These are phyloP conservation scores for Hyaloscypha variabilis DNA, from an alignment of 495 filamentous ascomycete genomes.

Conservation along the genomic window DNA sequence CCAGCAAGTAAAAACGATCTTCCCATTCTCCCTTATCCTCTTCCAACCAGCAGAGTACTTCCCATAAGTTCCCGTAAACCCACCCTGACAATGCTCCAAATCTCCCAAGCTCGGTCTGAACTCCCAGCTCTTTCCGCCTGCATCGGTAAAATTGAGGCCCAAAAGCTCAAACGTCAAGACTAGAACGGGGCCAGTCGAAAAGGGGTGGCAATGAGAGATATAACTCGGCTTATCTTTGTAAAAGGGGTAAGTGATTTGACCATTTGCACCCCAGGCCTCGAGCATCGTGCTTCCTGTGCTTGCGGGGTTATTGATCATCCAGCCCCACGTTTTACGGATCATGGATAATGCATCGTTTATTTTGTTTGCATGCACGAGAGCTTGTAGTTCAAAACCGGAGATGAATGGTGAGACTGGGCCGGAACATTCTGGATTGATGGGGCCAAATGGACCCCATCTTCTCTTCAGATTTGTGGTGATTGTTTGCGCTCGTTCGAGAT, in stretches of 20 bases:
- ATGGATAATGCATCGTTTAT: constrained; percentile 5
- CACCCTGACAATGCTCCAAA: constrained; percentile 9
- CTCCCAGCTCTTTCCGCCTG: constrained; percentile 3
- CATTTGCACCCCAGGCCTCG: constrained; percentile 2
- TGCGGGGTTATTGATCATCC: constrained; percentile 6
- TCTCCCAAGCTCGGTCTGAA: background rate
- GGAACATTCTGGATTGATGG: constrained; percentile 2
- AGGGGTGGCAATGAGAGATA: constrained; percentile 4
- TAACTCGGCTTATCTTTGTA: constrained; percentile 12
- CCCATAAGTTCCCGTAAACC: constrained; percentile 1
- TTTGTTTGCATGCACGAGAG: constrained; percentile 54
- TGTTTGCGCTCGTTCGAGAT: background rate
- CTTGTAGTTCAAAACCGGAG: constrained; percentile 63
- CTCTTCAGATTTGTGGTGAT: constrained; percentile 3
- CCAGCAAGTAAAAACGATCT: constrained; percentile 2
- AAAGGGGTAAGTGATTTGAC: constrained; percentile 1
- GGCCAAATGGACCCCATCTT: constrained; percentile 7
- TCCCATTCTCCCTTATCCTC: constrained; percentile 3
- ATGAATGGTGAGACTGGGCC: constrained; percentile 59
- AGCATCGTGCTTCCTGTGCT: constrained; percentile 8
- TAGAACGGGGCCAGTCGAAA: background rate
- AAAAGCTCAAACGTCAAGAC: background rate
- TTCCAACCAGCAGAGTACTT: constrained; percentile 4
- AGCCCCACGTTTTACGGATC: constrained; percentile 2
- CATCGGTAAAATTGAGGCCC: constrained; percentile 5